A percentile compares a stretch with the other conserved stretches of the same genome.
Evolutionary conservation across 345 rosid genomes (phyloP).

Genomic region (Salix koriyanagi): DNA sequence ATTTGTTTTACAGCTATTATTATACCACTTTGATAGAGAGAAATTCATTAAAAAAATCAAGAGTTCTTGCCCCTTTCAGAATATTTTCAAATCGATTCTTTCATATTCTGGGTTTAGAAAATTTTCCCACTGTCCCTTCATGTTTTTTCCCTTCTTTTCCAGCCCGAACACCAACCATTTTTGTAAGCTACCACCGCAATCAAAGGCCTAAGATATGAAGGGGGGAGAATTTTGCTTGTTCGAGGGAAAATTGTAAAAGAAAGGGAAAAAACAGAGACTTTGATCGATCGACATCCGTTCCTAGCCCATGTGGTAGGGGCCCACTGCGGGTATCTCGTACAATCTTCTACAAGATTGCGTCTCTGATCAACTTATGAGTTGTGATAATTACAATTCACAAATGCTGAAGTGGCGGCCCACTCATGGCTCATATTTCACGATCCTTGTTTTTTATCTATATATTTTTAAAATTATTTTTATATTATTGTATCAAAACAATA

Average conservation of each 20-base stretch:
- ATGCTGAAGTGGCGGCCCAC: conserved; percentile 8
- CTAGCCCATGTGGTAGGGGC: conserved; percentile 17
- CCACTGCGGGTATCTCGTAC: conserved; percentile 10
- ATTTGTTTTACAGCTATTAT: neutral
- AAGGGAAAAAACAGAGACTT: neutral
- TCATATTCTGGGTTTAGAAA: no score
- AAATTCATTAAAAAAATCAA: neutral
- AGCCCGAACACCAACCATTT: neutral
- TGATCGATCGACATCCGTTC: neutral
- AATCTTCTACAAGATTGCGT: conserved; percentile 1
- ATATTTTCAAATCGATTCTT: neutral
- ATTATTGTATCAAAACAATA: no score
- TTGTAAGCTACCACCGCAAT: neutral
- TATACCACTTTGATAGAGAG: neutral
- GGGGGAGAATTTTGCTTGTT: neutral
- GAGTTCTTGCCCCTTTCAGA: neutral
- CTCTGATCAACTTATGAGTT: neutral
- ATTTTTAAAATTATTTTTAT: no score
- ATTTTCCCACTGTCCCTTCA: no score
- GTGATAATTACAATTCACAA: neutral
- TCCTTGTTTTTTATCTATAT: no score
- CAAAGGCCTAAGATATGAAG: neutral
- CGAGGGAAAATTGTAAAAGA: neutral
- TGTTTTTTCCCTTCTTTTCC: neutral
- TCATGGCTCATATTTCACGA: neutral